Evolutionary conservation across 805 yeast genomes (phyloP).

Genomic region (Candida fluviatilis): DNA sequence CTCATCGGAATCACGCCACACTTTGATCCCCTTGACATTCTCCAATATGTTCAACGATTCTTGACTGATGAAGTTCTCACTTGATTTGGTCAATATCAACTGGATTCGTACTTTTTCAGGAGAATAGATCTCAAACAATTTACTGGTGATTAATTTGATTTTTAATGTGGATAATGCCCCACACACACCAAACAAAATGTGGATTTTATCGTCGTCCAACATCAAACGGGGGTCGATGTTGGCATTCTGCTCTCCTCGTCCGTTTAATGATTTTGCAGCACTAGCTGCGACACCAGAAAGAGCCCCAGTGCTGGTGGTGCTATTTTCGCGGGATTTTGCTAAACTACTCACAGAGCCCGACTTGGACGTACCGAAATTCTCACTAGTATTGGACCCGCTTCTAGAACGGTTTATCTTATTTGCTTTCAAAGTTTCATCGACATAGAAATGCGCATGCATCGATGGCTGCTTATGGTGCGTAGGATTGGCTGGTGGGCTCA

Average conservation of each 20-base stretch:
- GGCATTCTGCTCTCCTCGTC: slow-evolving; percentile 33
- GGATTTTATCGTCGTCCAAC: slow-evolving; percentile 52
- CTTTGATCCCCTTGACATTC: slow-evolving; percentile 38
- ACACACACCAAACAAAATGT: slow-evolving; percentile 54
- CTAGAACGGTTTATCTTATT: slow-evolving; percentile 31
- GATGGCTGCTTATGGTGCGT: slow-evolving; percentile 53
- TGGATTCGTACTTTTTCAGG: slow-evolving; percentile 50
- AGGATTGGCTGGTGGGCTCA: slow-evolving; percentile 27
- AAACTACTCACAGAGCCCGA: background rate
- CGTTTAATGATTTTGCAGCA: background rate
- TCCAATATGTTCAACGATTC: slow-evolving; percentile 40
- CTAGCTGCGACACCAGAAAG: background rate
- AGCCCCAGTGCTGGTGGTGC: slow-evolving; percentile 2
- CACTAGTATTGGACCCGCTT: slow-evolving; percentile 33
- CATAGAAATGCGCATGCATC: slow-evolving; percentile 76
- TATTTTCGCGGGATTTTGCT: background rate
- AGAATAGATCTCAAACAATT: slow-evolving; percentile 48
- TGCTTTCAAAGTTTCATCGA: slow-evolving; percentile 61
- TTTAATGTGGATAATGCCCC: slow-evolving; percentile 53
- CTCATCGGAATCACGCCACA: slow-evolving; percentile 58
- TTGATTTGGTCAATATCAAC: slow-evolving; percentile 49
- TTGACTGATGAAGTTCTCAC: slow-evolving; percentile 48
- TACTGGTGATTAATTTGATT: slow-evolving; percentile 48
- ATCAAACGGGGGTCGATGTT: slow-evolving; percentile 52
- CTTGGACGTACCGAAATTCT: slow-evolving; percentile 19